These are phyloP conservation scores for Lactarius evosmus DNA, from an alignment of 768 basidiomycete genomes.

Conservation along the genomic window DNA sequence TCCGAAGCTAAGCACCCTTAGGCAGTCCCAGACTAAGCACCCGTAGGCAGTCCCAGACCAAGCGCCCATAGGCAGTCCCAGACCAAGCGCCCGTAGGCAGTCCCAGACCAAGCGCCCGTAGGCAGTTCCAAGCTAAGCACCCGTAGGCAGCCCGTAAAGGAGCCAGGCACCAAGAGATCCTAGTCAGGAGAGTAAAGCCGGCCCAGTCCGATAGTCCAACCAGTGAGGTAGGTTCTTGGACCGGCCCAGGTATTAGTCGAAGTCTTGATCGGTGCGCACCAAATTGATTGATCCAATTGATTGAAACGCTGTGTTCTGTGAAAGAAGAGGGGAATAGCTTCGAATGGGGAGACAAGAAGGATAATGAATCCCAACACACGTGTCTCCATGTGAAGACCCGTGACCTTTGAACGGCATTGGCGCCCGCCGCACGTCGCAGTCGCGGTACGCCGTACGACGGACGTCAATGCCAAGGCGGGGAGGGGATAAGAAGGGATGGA, in stretches of 20 bases:
- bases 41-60: too few relatives aligned
- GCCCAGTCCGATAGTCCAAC: not conserved
- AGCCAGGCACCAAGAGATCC: not conserved
- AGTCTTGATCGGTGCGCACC: slow-evolving; percentile 13
- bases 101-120: not conserved
- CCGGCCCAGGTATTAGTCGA: not conserved
- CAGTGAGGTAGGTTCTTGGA: not conserved
- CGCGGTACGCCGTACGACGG: slow-evolving; percentile 11
- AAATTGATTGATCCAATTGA: not conserved
- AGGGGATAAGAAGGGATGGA: not conserved
- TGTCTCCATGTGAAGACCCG: not conserved
- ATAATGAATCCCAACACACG: not conserved
- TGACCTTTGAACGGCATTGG: not conserved
- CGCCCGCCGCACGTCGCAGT: slow-evolving; percentile 8
- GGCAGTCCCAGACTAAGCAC: too few relatives aligned
- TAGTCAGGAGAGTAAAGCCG: not conserved
- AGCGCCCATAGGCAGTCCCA: not conserved
- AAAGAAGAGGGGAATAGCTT: not conserved
- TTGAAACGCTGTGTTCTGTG: not conserved
- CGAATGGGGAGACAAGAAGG: not conserved
- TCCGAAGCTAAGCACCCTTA: too few relatives aligned
- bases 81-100: not conserved
- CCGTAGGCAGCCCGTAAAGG: not conserved
- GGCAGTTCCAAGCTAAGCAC: not conserved
- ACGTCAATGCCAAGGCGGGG: slow-evolving; percentile 6